Conservation (phyloP, 352 stramenopile species). For the Pythium plurisporium region DNA sequence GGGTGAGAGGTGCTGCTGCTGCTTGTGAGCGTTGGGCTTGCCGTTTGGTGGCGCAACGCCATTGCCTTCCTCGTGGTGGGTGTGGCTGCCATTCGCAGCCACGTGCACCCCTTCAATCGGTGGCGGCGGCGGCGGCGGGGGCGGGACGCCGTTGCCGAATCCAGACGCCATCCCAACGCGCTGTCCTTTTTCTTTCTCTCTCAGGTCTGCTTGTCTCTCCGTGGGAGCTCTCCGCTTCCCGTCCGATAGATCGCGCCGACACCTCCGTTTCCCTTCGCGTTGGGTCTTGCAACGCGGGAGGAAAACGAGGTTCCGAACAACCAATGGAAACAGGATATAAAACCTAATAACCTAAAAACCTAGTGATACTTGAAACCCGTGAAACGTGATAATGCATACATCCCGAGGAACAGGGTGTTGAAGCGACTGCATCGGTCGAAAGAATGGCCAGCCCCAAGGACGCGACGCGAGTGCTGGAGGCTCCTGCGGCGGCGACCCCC, state of each 20-base stretch:
- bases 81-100: conserved; percentile 2
- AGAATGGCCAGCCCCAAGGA: conserved; percentile 26
- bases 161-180: conserved; percentile 9
- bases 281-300: conserved; percentile 2
- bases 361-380: neutral
- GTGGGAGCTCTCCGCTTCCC: neutral
- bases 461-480: neutral
- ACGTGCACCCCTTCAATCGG: conserved; percentile 25
- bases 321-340: conserved; percentile 22
- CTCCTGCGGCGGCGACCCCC: neutral
- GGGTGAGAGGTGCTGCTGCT: conserved; percentile 18
- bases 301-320: conserved; percentile 10
- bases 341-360: conserved; percentile 25
- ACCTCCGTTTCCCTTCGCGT: conserved; percentile 5
- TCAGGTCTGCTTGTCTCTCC: neutral
- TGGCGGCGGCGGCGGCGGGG: conserved; percentile 20
- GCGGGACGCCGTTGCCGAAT: conserved; percentile 18
- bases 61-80: neutral
- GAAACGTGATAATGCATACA: conserved; percentile 24
- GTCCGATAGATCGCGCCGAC: neutral
- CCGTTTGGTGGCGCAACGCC: neutral
- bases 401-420: neutral
- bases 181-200: neutral
- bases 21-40: conserved; percentile 4
- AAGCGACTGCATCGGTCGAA: neutral